These are phyloP conservation scores for Magnaporthiopsis incrustans DNA, from an alignment of 2,329 filamentous ascomycete genomes.

Conservation along the genomic window DNA sequence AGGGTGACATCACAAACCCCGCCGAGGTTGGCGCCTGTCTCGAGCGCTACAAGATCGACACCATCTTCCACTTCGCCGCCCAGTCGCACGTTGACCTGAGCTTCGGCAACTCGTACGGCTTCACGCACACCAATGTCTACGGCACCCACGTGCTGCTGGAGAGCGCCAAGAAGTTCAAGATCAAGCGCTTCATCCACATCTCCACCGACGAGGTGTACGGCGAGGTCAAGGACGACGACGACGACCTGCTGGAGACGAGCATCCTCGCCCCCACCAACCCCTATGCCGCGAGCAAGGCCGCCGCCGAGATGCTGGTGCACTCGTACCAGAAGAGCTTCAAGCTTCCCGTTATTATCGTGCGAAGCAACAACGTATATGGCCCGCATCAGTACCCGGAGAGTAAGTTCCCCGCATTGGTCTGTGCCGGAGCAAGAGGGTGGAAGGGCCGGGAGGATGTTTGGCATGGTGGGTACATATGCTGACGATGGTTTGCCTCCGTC, in stretches of 20 bases:
- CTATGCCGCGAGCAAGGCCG: slow-evolving; percentile 73
- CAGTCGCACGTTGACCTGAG: slow-evolving; percentile 77
- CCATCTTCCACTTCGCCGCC: slow-evolving; percentile 78
- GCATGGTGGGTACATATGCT: no score
- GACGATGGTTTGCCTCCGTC: no score
- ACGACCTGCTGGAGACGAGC: slow-evolving; percentile 65
- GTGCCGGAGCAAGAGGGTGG: no score
- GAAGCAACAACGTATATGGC: slow-evolving; percentile 80
- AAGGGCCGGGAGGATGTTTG: no score
- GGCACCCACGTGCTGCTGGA: slow-evolving; percentile 79
- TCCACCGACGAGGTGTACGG: slow-evolving; percentile 84
- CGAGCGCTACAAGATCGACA: slow-evolving; percentile 65
- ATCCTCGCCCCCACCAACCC: slow-evolving; percentile 74
- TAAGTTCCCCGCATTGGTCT: slow-evolving; percentile 31
- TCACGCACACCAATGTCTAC: slow-evolving; percentile 75
- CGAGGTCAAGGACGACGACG: slow-evolving; percentile 64
- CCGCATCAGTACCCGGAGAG: slow-evolving; percentile 80
- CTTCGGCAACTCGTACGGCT: slow-evolving; percentile 75
- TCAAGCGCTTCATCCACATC: slow-evolving; percentile 71
- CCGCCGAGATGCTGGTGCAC: slow-evolving; percentile 78
- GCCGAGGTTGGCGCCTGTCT: slow-evolving; percentile 63
- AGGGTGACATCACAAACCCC: slow-evolving; percentile 69
- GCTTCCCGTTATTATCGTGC: slow-evolving; percentile 69
- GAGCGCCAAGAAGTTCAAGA: slow-evolving; percentile 61
- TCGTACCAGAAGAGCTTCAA: slow-evolving; percentile 82